phyloP scores from a whole-genome alignment of 2,329 filamentous ascomycete species.

The Alternaria infectoria region DNA sequence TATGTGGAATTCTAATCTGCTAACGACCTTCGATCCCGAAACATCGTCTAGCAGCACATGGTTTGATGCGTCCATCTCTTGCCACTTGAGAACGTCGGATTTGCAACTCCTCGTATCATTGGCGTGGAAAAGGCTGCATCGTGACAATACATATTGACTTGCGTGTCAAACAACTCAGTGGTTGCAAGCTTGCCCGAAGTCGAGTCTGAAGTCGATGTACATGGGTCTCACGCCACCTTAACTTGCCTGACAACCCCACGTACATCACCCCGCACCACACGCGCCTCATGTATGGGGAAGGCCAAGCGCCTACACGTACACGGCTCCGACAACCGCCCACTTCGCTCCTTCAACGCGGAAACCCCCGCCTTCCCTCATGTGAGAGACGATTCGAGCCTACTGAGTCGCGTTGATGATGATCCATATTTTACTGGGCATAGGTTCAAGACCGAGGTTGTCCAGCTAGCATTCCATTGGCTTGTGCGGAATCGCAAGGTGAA shows the following conservation, averaged over 20 bases:
- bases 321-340: neutral
- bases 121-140: neutral
- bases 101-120: neutral
- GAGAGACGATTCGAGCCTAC: neutral
- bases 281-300: conserved; percentile 2
- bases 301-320: neutral
- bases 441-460: neutral
- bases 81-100: neutral
- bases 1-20: neutral
- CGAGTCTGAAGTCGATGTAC: neutral
- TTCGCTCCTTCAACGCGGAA: neutral
- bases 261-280: conserved; percentile 6
- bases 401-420: neutral
- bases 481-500: neutral
- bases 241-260: conserved; percentile 4
- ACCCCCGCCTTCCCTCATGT: neutral
- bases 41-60: neutral
- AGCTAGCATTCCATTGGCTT: neutral
- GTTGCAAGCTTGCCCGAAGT: neutral
- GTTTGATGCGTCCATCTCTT: neutral
- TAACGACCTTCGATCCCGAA: neutral
- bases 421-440: neutral
- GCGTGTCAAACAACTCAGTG: neutral
- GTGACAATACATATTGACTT: neutral
- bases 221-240: neutral